Evolutionary conservation across 2,329 filamentous ascomycete species (phyloP).

Genomic region (Nigrospora osmanthi): DNA sequence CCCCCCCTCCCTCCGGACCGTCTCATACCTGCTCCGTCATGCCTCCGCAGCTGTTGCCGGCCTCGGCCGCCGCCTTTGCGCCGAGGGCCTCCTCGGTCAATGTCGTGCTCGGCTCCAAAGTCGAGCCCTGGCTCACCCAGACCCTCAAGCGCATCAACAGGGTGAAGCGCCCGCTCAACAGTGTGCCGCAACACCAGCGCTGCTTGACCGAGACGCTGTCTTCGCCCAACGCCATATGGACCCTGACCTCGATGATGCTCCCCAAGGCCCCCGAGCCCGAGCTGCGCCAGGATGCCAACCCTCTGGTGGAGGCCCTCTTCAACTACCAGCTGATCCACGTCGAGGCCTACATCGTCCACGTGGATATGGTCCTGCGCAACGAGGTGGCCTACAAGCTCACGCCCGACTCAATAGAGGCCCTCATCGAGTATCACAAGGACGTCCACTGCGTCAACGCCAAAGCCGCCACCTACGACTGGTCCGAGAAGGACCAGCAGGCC

Average conservation of each 20-base stretch:
- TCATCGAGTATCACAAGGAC: conserved; percentile 95
- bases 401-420: conserved; percentile 82
- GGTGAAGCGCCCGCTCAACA: conserved; percentile 95
- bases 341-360: conserved; percentile 96
- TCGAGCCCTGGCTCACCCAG: conserved; percentile 94
- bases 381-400: conserved; percentile 98
- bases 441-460: conserved; percentile 87
- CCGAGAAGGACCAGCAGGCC: conserved; percentile 90
- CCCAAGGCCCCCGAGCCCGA: conserved; percentile 83
- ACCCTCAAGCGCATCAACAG: conserved; percentile 95
- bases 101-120: conserved; percentile 84
- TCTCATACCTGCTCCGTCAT: conserved; percentile 43
- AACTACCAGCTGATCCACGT: conserved; percentile 91
- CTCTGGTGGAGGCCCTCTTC: conserved; percentile 77
- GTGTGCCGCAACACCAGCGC: conserved; percentile 87
- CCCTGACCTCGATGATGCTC: conserved; percentile 84
- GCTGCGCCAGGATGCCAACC: conserved; percentile 72
- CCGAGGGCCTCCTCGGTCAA: conserved; percentile 85
- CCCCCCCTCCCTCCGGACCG: conserved; percentile 8
- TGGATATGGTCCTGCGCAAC: conserved; percentile 96
- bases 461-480: conserved; percentile 87
- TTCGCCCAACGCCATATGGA: conserved; percentile 87
- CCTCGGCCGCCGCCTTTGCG: conserved; percentile 93
- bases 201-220: conserved; percentile 94
- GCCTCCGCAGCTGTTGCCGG: conserved; percentile 89